Evolutionary conservation across 192 early-diverging fungal species (phyloP).

Genomic region (Coemansia sp.): DNA sequence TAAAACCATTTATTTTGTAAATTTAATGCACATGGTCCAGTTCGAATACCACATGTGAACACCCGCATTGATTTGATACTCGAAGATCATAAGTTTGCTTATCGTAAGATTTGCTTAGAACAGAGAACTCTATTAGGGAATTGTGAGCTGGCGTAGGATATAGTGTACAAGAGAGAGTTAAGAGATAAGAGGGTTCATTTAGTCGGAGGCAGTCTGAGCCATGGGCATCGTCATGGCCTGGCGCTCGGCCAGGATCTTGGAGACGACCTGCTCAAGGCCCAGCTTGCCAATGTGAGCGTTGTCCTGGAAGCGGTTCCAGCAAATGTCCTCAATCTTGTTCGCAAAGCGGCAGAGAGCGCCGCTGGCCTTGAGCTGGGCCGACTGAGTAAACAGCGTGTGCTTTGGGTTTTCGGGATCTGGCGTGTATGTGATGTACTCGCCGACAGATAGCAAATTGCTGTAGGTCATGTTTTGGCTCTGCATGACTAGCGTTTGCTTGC

Average conservation of each 20-base stretch:
- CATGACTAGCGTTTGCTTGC: constrained; percentile 72
- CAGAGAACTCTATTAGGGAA: not conserved
- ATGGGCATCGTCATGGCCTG: constrained; percentile 36
- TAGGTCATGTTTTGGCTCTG: constrained; percentile 85
- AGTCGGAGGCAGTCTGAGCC: constrained; percentile 13
- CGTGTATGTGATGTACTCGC: constrained; percentile 85
- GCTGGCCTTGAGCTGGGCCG: constrained; percentile 83
- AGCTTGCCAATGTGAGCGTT: constrained; percentile 86
- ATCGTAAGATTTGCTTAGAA: not conserved
- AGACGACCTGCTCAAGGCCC: constrained; percentile 83
- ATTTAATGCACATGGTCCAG: not conserved
- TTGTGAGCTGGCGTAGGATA: not conserved
- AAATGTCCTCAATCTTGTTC: constrained; percentile 83
- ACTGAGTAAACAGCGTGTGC: constrained; percentile 77
- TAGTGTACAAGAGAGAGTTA: constrained; percentile 5
- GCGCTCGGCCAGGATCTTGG: constrained; percentile 51
- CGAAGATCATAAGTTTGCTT: not conserved
- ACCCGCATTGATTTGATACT: not conserved
- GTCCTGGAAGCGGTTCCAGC: constrained; percentile 82
- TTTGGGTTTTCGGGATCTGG: constrained; percentile 62
- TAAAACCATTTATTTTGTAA: not conserved
- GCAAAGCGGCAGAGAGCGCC: constrained; percentile 69
- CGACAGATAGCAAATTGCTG: constrained; percentile 79
- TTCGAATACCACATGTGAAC: not conserved
- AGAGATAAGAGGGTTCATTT: not conserved